A percentile compares a stretch with the other conserved stretches of the same genome.
phyloP scores from a whole-genome alignment of 2,329 filamentous ascomycete species.

The Diplocarpon rosae region DNA sequence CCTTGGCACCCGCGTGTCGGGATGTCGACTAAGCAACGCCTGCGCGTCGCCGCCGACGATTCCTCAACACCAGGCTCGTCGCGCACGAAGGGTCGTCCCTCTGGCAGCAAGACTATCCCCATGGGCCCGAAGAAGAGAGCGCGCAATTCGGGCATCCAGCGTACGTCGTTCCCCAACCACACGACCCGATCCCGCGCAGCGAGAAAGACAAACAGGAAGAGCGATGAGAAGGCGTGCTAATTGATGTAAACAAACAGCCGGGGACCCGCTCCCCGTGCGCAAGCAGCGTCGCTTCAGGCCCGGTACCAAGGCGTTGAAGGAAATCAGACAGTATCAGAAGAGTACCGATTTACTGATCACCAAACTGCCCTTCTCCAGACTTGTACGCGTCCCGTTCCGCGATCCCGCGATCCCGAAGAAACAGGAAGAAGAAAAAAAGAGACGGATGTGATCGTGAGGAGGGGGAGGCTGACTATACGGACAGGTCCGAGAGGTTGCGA shows the following conservation, averaged over 20 bases:
- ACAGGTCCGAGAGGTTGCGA: constrained; percentile 61
- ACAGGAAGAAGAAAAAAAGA: not conserved
- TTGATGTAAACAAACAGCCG: constrained; percentile 38
- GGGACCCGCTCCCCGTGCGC: constrained; percentile 57
- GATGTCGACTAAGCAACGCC: constrained; percentile 7
- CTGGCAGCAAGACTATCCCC: constrained; percentile 5
- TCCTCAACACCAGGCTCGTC: constrained; percentile 9
- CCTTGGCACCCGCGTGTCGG: not conserved
- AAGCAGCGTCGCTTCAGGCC: constrained; percentile 58
- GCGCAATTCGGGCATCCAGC: constrained; percentile 1
- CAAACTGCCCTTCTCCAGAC: constrained; percentile 69
- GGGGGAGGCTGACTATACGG: not conserved
- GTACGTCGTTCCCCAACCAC: constrained; percentile 3
- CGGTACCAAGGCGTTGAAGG: constrained; percentile 77
- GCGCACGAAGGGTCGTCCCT: constrained; percentile 6
- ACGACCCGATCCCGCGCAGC: no score
- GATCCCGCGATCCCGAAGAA: constrained; percentile 1
- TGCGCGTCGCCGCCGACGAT: constrained; percentile 2
- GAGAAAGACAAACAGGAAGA: not conserved
- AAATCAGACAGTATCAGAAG: constrained; percentile 85
- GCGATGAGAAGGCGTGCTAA: not conserved
- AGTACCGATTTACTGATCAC: constrained; percentile 76
- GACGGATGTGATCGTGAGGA: constrained; percentile 1
- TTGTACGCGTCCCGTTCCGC: constrained; percentile 37
- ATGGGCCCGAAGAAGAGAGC: constrained; percentile 3